These are phyloP conservation scores for Rhododendron mucronatum DNA, from an alignment of 148 eudicot genomes.

Conservation along the genomic window DNA sequence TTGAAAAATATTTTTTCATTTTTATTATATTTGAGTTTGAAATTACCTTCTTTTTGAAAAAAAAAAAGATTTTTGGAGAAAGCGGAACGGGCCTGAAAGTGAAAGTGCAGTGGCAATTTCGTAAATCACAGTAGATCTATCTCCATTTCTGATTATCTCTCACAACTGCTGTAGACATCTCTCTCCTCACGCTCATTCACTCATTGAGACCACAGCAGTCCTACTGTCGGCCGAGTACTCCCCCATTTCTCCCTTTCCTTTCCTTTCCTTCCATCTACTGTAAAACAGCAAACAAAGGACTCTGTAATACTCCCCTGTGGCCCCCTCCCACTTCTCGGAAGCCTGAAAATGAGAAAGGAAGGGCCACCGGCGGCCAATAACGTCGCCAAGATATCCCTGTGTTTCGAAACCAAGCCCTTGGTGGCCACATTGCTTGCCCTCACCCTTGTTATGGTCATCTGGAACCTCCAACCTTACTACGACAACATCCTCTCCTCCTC, in stretches of 20 bases:
- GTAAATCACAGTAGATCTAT: not conserved
- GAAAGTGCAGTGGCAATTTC: not conserved
- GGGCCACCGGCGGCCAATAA: conserved; percentile 16
- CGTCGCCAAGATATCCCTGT: conserved; percentile 21
- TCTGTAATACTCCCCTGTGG: not conserved
- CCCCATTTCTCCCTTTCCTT: no score
- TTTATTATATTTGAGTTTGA: no score
- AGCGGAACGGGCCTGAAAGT: no score
- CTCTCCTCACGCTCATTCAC: not conserved
- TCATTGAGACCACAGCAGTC: not conserved
- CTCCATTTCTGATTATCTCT: not conserved
- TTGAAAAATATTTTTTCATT: no score
- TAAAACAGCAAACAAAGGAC: not conserved
- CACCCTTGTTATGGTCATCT: conserved; percentile 40
- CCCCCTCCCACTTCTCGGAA: not conserved
- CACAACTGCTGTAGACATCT: not conserved
- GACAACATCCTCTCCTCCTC: conserved; percentile 25
- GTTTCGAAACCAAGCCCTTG: conserved; percentile 45
- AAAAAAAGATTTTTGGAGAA: no score
- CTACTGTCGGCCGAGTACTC: conserved; percentile 1
- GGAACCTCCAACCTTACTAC: conserved; percentile 59
- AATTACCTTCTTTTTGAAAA: no score
- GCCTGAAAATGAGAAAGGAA: conserved; percentile 30
- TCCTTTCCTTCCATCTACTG: no score
- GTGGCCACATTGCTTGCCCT: conserved; percentile 44